Base-by-base conservation (phyloP, 768 basidiomycete genomes). In the Suillus alpinus region DNA sequence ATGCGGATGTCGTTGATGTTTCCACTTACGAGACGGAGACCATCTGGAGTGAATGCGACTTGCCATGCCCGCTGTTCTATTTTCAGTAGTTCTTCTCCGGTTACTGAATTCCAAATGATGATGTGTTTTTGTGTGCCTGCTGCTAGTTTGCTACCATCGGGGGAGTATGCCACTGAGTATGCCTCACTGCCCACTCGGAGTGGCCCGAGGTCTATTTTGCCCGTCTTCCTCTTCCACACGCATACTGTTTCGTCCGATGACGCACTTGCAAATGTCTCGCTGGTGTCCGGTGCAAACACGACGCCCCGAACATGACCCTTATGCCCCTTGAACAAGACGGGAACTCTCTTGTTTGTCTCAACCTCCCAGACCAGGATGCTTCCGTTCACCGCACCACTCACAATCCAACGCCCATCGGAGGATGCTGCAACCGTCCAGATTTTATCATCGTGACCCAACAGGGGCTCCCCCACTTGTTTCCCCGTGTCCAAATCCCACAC, bases 1-100 rank as follows among this genome's bases (percentile, higher is more conserved):
- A 26, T 26, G 1, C 26, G 26, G 26, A 26, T 26, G 3, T 26
- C 26, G 1, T 18, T 18, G 0, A 0, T 0, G 1, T 40, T 3
- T 40, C 39, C 39, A 40, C 6, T 40, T 6, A 40, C 16, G 16
- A 40, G 39, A 40, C 16, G 39, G 16, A 7, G 16, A 40, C 39
- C 39, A 8, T 40, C 39, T 40, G 39, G 39, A 40, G 39, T 18
- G 39, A 40, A 40, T 40, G 14, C 8, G 26, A 29, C 7, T 26
- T 7, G 1, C 3, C 1, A 47, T 16, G 14, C 26, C 4, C 26
- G 26, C 14, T 47, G 26, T 16, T 47, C 6, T 29, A 47, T 29
- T 26, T 47, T 26, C 2, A 26, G 13, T 6, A 47, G 12, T 2
- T 47, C 14, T 29, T 47, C 0, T 29, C 46, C 26, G 0, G 14